Evolutionary conservation across 2,329 filamentous ascomycete species (phyloP).

Genomic region (Trichocomaceae sp.): DNA sequence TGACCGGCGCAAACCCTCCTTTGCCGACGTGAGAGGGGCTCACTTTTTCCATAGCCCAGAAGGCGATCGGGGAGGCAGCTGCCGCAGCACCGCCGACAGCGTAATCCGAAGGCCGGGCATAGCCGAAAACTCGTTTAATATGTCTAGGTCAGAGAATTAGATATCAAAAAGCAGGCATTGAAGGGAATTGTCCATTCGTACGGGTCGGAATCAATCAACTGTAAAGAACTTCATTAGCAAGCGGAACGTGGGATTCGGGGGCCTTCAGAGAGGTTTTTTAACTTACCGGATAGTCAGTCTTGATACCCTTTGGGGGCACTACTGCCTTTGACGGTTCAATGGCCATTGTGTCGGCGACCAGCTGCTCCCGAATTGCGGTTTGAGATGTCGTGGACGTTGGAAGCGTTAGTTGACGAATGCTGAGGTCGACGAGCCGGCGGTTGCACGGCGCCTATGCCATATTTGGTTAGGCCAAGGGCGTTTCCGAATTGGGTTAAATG

Average conservation of each 20-base stretch:
- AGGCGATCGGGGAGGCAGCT: slow-evolving; percentile 64
- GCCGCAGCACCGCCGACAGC: slow-evolving; percentile 60
- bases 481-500: slow-evolving; percentile 12
- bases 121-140: slow-evolving; percentile 80
- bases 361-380: slow-evolving; percentile 2
- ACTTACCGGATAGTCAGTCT: slow-evolving; percentile 82
- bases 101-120: slow-evolving; percentile 83
- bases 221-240: slow-evolving; percentile 19
- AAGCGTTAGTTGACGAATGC: neutral
- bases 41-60: slow-evolving; percentile 74
- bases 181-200: slow-evolving; percentile 46
- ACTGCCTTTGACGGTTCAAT: slow-evolving; percentile 39
- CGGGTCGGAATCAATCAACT: slow-evolving; percentile 99
- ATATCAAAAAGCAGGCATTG: neutral
- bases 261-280: neutral
- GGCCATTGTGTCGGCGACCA: slow-evolving; percentile 26
- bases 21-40: slow-evolving; percentile 78
- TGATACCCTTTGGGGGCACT: slow-evolving; percentile 69
- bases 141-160: slow-evolving; percentile 55
- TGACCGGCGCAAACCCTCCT: slow-evolving; percentile 71
- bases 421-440: slow-evolving; percentile 2
- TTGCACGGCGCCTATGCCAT: neutral
- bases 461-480: neutral
- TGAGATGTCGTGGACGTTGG: neutral
- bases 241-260: slow-evolving; percentile 9